phyloP scores from a whole-genome alignment of 371 early-diverging fungal species.

The Amoeboaphelidium protococcarum region DNA sequence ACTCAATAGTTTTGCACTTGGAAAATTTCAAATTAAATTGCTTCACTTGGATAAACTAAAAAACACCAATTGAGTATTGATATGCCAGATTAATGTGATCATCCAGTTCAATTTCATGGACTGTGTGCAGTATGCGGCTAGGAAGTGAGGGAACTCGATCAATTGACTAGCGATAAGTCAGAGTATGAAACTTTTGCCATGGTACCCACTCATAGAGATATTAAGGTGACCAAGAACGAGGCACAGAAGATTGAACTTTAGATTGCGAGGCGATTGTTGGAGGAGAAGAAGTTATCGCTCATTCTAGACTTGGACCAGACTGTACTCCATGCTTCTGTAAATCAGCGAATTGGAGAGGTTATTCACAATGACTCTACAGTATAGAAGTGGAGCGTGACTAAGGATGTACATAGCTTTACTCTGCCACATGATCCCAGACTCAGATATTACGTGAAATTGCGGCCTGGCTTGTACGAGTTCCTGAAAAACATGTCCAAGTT shows the following conservation, averaged over 20 bases:
- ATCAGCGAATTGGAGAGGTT: slow-evolving; percentile 51
- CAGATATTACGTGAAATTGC: neutral
- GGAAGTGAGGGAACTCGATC: slow-evolving; percentile 20
- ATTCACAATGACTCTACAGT: slow-evolving; percentile 14
- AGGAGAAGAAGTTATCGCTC: slow-evolving; percentile 51
- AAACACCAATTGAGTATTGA: too few species aligned
- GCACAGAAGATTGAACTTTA: slow-evolving; percentile 46
- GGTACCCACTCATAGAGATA: neutral
- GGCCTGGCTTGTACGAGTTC: slow-evolving; percentile 51
- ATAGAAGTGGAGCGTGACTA: neutral
- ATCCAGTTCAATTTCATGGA: slow-evolving; percentile 48
- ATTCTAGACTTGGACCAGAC: slow-evolving; percentile 97
- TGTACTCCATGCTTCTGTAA: slow-evolving; percentile 82
- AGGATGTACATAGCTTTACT: slow-evolving; percentile 22
- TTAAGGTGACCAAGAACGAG: slow-evolving; percentile 11
- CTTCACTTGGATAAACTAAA: too few species aligned
- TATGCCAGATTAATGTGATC: too few species aligned
- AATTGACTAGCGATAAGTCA: neutral
- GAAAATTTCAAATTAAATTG: too few species aligned
- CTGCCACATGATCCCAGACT: slow-evolving; percentile 8
- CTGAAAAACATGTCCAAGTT: slow-evolving; percentile 28
- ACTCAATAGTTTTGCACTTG: too few species aligned
- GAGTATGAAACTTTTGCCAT: neutral
- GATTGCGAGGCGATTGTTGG: slow-evolving; percentile 31
- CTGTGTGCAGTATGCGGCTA: slow-evolving; percentile 55